A percentile compares a stretch with the other conserved stretches of the same genome.
phyloP scores from a whole-genome alignment of 1,284 basidiomycete genomes.

The Fomitopsis palustris region DNA sequence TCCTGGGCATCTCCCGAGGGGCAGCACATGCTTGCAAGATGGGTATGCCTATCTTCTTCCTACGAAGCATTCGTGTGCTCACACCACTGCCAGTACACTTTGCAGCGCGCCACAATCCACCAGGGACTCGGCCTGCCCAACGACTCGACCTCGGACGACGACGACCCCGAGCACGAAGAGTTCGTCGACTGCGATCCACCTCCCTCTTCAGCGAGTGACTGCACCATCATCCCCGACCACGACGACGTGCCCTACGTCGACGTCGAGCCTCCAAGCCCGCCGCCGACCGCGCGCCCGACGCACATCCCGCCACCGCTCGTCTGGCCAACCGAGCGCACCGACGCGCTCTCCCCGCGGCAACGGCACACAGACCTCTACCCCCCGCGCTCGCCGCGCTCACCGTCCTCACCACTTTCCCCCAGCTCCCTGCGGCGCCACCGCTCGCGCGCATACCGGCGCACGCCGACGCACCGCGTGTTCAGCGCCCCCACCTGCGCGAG shows the following conservation, averaged over 20 bases:
- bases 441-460: neutral
- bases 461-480: slow-evolving; percentile 4
- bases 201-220: neutral
- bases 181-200: neutral
- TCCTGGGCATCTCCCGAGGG: slow-evolving; percentile 12
- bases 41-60: slow-evolving; percentile 5
- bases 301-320: neutral
- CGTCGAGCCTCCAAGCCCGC: neutral
- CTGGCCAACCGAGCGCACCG: neutral
- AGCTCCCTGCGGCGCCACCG: neutral
- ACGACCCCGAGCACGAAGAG: neutral
- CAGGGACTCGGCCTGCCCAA: neutral
- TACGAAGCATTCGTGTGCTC: no score
- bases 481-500: neutral
- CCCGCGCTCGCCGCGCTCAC: neutral
- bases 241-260: neutral
- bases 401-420: neutral
- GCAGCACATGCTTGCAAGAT: slow-evolving; percentile 1
- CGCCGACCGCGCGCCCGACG: neutral
- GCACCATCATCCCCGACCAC: neutral
- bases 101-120: slow-evolving; percentile 2
- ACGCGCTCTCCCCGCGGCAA: neutral
- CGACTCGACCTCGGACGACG: neutral
- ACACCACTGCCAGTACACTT: neutral
- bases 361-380: neutral